Evolutionary conservation across 2,329 filamentous ascomycete genomes (phyloP).

Genomic region (Acephala macrosclerotiorum): DNA sequence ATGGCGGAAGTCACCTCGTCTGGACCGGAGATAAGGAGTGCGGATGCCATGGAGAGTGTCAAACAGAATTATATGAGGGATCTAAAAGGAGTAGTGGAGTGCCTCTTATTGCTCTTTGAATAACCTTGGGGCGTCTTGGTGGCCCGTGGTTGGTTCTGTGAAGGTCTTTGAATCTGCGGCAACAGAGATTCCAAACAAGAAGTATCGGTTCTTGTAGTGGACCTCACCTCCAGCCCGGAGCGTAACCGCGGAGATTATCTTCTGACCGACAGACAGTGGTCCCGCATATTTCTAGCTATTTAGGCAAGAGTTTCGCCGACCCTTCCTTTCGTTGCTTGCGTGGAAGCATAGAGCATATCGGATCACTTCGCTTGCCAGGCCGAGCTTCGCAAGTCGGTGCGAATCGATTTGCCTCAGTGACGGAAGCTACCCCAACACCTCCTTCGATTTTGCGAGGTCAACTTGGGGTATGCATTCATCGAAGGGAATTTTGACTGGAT

Average conservation of each 20-base stretch:
- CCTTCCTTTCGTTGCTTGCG: no score
- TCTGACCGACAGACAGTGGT: background rate
- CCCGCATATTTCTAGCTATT: background rate
- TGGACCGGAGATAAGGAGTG: background rate
- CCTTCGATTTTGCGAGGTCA: background rate
- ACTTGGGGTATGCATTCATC: background rate
- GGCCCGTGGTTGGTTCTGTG: background rate
- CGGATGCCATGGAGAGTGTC: background rate
- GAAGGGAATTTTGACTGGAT: background rate
- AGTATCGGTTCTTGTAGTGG: background rate
- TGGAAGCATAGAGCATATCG: background rate
- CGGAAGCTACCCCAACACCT: background rate
- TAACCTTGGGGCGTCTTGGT: background rate
- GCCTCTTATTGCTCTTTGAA: background rate
- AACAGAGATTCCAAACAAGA: background rate
- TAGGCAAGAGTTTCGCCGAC: background rate
- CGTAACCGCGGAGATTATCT: background rate
- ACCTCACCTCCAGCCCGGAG: background rate
- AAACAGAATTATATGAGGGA: background rate
- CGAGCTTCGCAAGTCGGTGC: background rate
- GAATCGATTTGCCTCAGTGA: background rate
- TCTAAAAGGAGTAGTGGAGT: background rate
- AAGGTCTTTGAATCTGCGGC: background rate
- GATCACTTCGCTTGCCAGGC: background rate
- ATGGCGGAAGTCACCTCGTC: background rate